phyloP scores from a whole-genome alignment of 164 flowering plant genomes.

The Vitis labrusca region DNA sequence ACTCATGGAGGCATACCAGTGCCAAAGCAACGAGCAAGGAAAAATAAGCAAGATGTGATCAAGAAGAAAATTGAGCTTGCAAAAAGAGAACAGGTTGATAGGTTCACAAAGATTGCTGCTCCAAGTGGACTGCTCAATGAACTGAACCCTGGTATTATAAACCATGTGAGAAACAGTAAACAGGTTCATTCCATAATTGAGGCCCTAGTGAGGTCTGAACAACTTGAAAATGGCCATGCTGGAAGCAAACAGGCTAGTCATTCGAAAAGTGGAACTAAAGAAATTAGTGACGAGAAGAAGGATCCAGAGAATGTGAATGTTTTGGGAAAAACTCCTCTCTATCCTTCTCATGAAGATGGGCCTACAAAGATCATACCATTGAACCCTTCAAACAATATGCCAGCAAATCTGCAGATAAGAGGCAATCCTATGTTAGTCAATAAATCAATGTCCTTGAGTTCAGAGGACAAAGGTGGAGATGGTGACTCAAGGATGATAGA shows the following conservation, averaged over 20 bases:
- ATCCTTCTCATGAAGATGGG: slow-evolving; percentile 18
- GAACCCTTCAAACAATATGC: neutral
- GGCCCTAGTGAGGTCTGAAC: slow-evolving; percentile 72
- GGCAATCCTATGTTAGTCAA: slow-evolving; percentile 11
- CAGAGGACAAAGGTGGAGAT: slow-evolving; percentile 26
- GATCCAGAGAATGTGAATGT: slow-evolving; percentile 16
- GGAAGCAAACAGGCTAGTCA: slow-evolving; percentile 25
- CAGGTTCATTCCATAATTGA: slow-evolving; percentile 95
- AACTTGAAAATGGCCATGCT: slow-evolving; percentile 18
- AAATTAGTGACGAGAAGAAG: slow-evolving; percentile 20
- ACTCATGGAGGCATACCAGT: slow-evolving; percentile 63
- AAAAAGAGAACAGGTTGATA: slow-evolving; percentile 78
- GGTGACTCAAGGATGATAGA: slow-evolving; percentile 22
- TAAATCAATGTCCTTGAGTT: slow-evolving; percentile 14
- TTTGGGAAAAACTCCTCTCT: slow-evolving; percentile 14
- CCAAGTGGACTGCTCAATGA: slow-evolving; percentile 90
- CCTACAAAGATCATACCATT: slow-evolving; percentile 10
- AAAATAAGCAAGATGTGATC: slow-evolving; percentile 47
- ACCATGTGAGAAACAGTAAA: slow-evolving; percentile 90
- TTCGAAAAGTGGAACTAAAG: slow-evolving; percentile 26
- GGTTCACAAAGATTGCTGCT: slow-evolving; percentile 85
- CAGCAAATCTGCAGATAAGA: slow-evolving; percentile 12
- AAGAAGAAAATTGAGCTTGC: slow-evolving; percentile 83
- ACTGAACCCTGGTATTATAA: slow-evolving; percentile 91
- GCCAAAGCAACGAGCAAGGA: slow-evolving; percentile 64